Conservation (phyloP, 164 flowering plant genomes). For the Vitis cinerea region DNA sequence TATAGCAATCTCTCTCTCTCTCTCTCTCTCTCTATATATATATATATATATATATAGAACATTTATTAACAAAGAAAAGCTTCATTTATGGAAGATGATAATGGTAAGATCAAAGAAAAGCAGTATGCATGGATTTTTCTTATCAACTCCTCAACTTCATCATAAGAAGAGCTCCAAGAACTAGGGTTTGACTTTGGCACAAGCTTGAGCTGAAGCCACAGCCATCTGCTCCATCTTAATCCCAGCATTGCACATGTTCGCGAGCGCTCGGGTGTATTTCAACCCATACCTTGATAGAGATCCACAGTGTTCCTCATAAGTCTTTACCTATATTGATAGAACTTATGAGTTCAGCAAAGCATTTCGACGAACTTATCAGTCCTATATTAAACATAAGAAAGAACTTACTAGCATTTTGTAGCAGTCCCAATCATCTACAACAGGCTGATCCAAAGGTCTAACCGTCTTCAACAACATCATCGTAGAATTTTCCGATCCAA, state of each 20-base stretch:
- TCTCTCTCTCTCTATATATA: no score
- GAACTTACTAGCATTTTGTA: conserved; percentile 30
- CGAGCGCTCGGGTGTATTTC: conserved; percentile 39
- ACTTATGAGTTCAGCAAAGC: background rate
- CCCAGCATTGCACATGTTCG: conserved; percentile 55
- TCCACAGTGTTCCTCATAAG: conserved; percentile 42
- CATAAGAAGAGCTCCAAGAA: no score
- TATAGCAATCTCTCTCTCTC: no score
- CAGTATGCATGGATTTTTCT: no score
- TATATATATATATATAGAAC: no score
- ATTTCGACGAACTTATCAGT: no score
- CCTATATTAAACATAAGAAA: background rate
- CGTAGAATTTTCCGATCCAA: conserved; percentile 23
- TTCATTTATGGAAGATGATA: no score
- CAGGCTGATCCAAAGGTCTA: conserved; percentile 34
- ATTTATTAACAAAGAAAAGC: no score
- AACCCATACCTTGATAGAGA: conserved; percentile 35
- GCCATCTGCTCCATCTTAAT: conserved; percentile 28
- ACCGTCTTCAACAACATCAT: conserved; percentile 16
- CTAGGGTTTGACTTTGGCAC: conserved; percentile 5
- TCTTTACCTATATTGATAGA: conserved; percentile 28
- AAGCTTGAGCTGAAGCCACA: conserved; percentile 32
- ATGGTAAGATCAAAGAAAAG: no score
- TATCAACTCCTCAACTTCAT: no score
- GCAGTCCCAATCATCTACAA: conserved; percentile 52